Conservation (phyloP, 148 eudicot species). For the Salicornia ramosissima region DNA sequence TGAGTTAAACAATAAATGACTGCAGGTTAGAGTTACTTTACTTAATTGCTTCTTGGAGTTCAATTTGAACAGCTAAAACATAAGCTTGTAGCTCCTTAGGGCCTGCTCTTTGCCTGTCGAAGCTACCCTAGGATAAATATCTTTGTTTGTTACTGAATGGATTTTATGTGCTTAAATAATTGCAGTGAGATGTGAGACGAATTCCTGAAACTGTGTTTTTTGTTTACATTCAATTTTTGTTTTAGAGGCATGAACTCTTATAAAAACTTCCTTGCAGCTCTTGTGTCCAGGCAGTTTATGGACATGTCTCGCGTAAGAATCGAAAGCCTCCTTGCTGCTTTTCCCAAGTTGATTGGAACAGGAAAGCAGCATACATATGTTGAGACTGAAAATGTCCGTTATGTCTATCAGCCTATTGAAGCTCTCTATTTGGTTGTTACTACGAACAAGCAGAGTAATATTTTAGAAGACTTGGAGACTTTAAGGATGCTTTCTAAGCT, state of each 20-base stretch:
- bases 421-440: slow-evolving; percentile 77
- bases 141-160: not conserved
- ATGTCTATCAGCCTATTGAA: slow-evolving; percentile 97
- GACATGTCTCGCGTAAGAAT: slow-evolving; percentile 91
- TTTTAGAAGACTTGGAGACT: slow-evolving; percentile 98
- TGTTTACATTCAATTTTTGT: not conserved
- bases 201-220: not conserved
- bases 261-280: slow-evolving; percentile 45
- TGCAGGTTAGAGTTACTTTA: not conserved
- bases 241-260: not conserved
- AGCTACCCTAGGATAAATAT: not conserved
- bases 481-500: slow-evolving; percentile 91
- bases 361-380: slow-evolving; percentile 98
- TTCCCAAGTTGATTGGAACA: slow-evolving; percentile 91
- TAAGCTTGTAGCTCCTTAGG: not conserved
- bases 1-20: not conserved
- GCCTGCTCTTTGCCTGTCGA: not conserved
- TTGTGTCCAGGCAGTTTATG: slow-evolving; percentile 91
- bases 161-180: not conserved
- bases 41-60: slow-evolving; percentile 1
- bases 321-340: slow-evolving; percentile 95
- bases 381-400: slow-evolving; percentile 98
- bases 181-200: not conserved
- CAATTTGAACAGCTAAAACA: slow-evolving; percentile 3
- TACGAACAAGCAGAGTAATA: slow-evolving; percentile 95